Evolutionary conservation across 176 grass and related monocot species (phyloP), one percentile per base, ranked within the genome.

Genomic region (Oryza glaberrima): DNA sequence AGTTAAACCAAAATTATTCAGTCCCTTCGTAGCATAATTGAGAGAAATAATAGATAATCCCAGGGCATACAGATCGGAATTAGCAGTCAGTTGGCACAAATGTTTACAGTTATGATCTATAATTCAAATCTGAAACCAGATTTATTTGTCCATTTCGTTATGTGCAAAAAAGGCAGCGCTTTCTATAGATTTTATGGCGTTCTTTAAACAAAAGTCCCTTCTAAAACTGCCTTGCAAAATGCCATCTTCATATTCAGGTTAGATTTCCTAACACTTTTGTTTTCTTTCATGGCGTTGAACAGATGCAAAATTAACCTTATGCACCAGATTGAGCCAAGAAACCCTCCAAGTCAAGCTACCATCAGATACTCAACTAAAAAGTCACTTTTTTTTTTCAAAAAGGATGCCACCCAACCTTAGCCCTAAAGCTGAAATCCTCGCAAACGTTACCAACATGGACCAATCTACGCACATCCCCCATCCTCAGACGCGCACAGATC

Each of bases 41-140:
- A 49, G 43, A 46, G 43, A 86, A 83, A 65, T n/a, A 83, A 16
- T 34, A 78, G 16, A 32, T 72, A 34, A 58, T 77, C 16, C 30
- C 34, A 78, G 7, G 7, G 8, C 7, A 70, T 17, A 70, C 16
- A 87, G 61, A 48, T 61, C 49, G 82, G 11, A 41, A n/a, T 35
- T 5, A 73, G 36, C 22, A 63, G 3, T 19, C 16, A 7, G 4
- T 54, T 34, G 32, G 5, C 11, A 38, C 3, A 4, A 56, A 69
- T 74, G 60, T 47, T 75, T 38, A 60, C 52, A 77, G 22, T n/a
- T 69, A 0, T 65, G 72, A 61, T 35, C 14, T 82, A 25, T 19
- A 73, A 87, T 70, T 4, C 51, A 82, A 82, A 69, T 70, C 41
- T 48, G 38, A 81, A 75, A 5, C 19, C 58, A 56, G 16, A 26